Percentiles rank a stretch among this genome's conserved stretches.
Evolutionary conservation across 306 rosid species (phyloP).

Genomic region (Trifolium dubium): DNA sequence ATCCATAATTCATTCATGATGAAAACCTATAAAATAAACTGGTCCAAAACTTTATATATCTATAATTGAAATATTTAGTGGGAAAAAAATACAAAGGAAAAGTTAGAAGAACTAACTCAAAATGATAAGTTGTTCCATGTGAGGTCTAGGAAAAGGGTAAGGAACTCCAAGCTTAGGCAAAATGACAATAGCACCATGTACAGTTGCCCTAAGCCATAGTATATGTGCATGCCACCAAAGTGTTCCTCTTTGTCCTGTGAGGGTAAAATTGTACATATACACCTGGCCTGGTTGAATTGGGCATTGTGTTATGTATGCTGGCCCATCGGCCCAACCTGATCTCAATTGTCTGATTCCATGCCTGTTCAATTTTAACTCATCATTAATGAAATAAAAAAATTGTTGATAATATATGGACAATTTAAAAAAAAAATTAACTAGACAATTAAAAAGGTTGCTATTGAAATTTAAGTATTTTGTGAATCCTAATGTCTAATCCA

Average conservation of each 20-base stretch:
- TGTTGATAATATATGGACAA: no score
- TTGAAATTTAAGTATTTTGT: no score
- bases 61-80: neutral
- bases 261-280: constrained; percentile 71
- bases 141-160: constrained; percentile 83
- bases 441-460: no score
- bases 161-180: constrained; percentile 88
- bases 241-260: constrained; percentile 91
- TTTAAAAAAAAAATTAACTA: no score
- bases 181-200: constrained; percentile 82
- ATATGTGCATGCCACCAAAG: constrained; percentile 94
- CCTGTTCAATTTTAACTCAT: constrained; percentile 49
- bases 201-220: constrained; percentile 86
- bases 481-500: no score
- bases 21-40: no score
- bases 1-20: no score
- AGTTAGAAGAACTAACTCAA: constrained; percentile 51
- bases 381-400: neutral
- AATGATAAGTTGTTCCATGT: constrained; percentile 61
- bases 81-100: neutral
- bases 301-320: constrained; percentile 89
- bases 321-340: constrained; percentile 94
- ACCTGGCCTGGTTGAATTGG: constrained; percentile 78
- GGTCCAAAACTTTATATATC: no score
- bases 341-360: constrained; percentile 80